A percentile compares a stretch with the other conserved stretches of the same genome.
Conservation (phyloP, 495 filamentous ascomycete species). For the Penicillium herquei region DNA sequence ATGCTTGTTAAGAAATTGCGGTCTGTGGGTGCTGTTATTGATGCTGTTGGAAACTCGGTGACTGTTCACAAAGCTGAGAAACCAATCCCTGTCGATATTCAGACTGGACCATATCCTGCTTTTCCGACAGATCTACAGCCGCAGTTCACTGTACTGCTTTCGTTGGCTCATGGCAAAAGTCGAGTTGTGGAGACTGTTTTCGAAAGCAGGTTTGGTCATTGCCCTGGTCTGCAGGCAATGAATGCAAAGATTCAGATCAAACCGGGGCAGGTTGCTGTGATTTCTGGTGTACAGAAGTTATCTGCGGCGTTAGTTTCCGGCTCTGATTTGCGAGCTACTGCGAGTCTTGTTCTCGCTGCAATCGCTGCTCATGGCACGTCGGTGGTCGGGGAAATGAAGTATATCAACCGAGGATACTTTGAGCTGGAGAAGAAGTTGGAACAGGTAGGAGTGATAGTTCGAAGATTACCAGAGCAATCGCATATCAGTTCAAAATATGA, state of each 20-base stretch:
- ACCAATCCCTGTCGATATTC: not conserved
- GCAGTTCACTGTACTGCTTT: not conserved
- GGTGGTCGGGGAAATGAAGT: not conserved
- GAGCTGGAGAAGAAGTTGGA: not conserved
- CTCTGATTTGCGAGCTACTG: not conserved
- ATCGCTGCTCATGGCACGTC: not conserved
- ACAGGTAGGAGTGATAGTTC: not conserved
- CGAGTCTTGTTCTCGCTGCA: not conserved
- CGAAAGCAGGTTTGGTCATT: not conserved
- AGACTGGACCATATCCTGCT: conserved; percentile 2
- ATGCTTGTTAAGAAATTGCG: not conserved
- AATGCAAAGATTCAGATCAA: not conserved
- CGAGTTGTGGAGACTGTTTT: not conserved
- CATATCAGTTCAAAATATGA: no score
- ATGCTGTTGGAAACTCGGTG: not conserved
- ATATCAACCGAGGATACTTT: not conserved
- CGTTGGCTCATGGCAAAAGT: not conserved
- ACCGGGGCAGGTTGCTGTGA: not conserved
- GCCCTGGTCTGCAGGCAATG: not conserved
- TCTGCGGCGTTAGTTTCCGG: not conserved
- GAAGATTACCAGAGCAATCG: not conserved
- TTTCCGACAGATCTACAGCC: not conserved
- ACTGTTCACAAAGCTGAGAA: not conserved
- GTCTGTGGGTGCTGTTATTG: not conserved
- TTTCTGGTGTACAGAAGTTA: not conserved